A percentile compares a stretch with the other conserved stretches of the same genome.
These are phyloP conservation scores for Lepidium africanum DNA, from an alignment of 345 rosid species.

Conservation along the genomic window DNA sequence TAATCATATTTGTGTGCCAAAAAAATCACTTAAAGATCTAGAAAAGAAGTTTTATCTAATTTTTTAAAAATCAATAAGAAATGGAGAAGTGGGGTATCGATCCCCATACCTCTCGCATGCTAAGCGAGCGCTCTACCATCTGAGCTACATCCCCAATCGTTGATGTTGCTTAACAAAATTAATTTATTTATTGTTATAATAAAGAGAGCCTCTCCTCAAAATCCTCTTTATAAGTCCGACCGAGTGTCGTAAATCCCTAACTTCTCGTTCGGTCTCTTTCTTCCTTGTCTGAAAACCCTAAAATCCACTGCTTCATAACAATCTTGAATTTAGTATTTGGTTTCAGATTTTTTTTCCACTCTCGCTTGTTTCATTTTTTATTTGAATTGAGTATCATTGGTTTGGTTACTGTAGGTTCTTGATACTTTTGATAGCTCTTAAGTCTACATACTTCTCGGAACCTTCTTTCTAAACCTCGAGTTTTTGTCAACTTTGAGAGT, in stretches of 20 bases:
- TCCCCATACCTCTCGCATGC: constrained; percentile 90
- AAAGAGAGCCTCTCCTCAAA: neutral
- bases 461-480: neutral
- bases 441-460: too few relatives aligned
- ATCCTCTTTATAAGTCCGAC: neutral
- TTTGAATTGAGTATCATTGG: neutral
- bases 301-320: neutral
- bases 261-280: neutral
- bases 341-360: neutral
- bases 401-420: neutral
- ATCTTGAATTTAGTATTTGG: neutral
- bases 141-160: constrained; percentile 90
- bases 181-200: neutral
- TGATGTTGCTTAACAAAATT: too few relatives aligned
- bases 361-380: neutral
- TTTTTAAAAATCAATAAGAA: neutral
- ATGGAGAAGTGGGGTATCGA: constrained; percentile 85
- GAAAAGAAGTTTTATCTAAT: too few relatives aligned
- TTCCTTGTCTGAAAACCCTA: neutral
- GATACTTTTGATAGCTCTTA: too few relatives aligned
- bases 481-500: neutral
- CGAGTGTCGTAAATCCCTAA: neutral
- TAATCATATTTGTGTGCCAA: too few relatives aligned
- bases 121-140: constrained; percentile 94
- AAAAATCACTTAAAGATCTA: too few relatives aligned